Evolutionary conservation across 148 eudicot species (phyloP).

Genomic region (Simmondsia chinensis): DNA sequence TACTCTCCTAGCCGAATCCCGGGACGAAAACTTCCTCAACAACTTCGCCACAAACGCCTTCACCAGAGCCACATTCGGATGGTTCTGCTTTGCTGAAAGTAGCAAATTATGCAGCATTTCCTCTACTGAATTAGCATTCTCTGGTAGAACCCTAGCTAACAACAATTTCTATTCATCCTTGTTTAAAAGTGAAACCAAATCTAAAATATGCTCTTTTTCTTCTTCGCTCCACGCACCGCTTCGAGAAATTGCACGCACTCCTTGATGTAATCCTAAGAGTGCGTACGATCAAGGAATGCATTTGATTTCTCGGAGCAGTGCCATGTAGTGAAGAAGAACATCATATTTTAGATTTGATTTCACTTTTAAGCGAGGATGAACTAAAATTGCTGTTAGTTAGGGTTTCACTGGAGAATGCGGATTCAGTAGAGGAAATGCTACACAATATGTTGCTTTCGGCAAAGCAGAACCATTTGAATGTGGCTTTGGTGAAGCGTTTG

Average conservation of each 20-base stretch:
- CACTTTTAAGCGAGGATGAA: constrained; percentile 47
- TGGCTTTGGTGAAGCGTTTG: constrained; percentile 86
- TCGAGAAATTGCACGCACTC: constrained; percentile 63
- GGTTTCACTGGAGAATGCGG: constrained; percentile 32
- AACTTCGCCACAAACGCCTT: constrained; percentile 88
- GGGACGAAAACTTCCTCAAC: constrained; percentile 58
- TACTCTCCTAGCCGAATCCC: constrained; percentile 53
- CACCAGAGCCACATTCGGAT: constrained; percentile 65
- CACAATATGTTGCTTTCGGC: constrained; percentile 52
- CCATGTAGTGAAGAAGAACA: constrained; percentile 82
- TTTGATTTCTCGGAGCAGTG: constrained; percentile 67
- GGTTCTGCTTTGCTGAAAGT: constrained; percentile 51
- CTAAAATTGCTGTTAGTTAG: constrained; percentile 52
- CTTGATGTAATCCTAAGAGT: constrained; percentile 67
- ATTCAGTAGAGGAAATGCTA: constrained; percentile 67
- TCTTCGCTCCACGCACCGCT: constrained; percentile 90
- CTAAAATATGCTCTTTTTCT: constrained; percentile 47
- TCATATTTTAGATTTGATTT: constrained; percentile 35
- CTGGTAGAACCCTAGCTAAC: constrained; percentile 57
- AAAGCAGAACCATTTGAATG: constrained; percentile 58
- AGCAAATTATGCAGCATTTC: constrained; percentile 71
- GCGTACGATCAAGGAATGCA: constrained; percentile 46
- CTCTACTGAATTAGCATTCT: constrained; percentile 29
- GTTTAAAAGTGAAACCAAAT: constrained; percentile 36
- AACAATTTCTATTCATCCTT: constrained; percentile 53